Conservation (phyloP, 768 basidiomycete genomes). For the Mycena capillaripes region DNA sequence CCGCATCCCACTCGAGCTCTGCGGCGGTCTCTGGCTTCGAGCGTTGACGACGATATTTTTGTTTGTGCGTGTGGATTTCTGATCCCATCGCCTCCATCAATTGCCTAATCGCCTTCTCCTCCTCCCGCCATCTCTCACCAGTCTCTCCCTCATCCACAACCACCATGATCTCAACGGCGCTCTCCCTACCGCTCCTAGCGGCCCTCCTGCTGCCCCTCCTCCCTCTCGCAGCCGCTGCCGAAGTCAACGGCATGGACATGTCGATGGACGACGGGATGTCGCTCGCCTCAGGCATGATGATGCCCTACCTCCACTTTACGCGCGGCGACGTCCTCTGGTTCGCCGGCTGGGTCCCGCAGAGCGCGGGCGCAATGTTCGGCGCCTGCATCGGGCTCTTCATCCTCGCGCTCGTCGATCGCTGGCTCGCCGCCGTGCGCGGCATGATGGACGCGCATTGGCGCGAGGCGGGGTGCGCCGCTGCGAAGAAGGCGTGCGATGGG, state of each 20-base stretch:
- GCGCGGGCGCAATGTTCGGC: conserved; percentile 75
- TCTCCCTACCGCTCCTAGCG: neutral
- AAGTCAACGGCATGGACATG: conserved; percentile 69
- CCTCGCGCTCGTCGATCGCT: conserved; percentile 80
- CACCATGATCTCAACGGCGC: neutral
- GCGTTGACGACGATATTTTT: no score
- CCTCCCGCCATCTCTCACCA: no score
- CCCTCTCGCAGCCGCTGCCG: neutral
- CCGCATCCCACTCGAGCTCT: no score
- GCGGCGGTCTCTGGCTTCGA: no score
- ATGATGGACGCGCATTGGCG: conserved; percentile 70
- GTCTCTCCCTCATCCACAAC: no score
- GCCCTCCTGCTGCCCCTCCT: conserved; percentile 6
- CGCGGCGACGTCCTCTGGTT: conserved; percentile 72
- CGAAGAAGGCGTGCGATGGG: neutral
- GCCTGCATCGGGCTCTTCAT: conserved; percentile 86
- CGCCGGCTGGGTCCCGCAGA: conserved; percentile 79
- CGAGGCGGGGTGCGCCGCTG: neutral
- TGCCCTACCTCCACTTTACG: conserved; percentile 74
- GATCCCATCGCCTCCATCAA: no score
- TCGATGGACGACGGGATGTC: conserved; percentile 65
- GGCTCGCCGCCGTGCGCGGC: conserved; percentile 72
- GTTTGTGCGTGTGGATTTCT: no score
- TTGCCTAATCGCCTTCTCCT: no score
- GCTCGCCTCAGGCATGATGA: conserved; percentile 62